Percentiles rank a stretch among this genome's conserved stretches.
phyloP scores from a whole-genome alignment of 1,284 basidiomycete species.

The Microbotryum intermedium region DNA sequence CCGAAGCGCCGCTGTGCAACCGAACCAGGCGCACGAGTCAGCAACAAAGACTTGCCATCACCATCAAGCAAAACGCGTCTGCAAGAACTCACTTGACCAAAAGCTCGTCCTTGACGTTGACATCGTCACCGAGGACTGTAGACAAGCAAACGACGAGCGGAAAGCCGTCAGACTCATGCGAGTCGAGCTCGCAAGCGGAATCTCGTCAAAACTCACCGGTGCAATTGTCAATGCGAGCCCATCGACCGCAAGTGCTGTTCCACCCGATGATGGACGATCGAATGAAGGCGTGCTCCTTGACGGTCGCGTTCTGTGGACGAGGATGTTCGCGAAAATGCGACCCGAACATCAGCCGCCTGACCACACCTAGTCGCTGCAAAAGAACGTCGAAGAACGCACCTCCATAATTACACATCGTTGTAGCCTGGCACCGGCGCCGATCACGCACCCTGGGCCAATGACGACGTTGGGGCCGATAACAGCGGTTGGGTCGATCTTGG shows the following conservation, averaged over 20 bases:
- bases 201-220: neutral
- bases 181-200: neutral
- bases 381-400: neutral
- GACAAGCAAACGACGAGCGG: neutral
- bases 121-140: slow-evolving; percentile 46
- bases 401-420: slow-evolving; percentile 48
- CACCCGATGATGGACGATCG: slow-evolving; percentile 48
- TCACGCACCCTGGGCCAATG: slow-evolving; percentile 46
- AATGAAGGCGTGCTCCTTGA: slow-evolving; percentile 48
- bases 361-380: neutral
- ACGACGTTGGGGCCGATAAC: slow-evolving; percentile 49
- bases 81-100: slow-evolving; percentile 38
- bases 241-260: slow-evolving; percentile 48
- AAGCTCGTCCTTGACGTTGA: slow-evolving; percentile 49
- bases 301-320: slow-evolving; percentile 33
- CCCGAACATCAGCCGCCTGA: neutral
- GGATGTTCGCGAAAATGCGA: neutral
- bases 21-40: neutral
- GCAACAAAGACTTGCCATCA: no score
- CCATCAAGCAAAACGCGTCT: no score
- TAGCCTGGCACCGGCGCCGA: slow-evolving; percentile 47
- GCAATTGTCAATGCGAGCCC: slow-evolving; percentile 45
- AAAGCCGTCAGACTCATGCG: neutral
- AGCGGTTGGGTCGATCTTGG: slow-evolving; percentile 44
- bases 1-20: slow-evolving; percentile 40